Evolutionary conservation across 176 grass and related monocot genomes (phyloP).

Genomic region (Tillandsia leiboldiana): DNA sequence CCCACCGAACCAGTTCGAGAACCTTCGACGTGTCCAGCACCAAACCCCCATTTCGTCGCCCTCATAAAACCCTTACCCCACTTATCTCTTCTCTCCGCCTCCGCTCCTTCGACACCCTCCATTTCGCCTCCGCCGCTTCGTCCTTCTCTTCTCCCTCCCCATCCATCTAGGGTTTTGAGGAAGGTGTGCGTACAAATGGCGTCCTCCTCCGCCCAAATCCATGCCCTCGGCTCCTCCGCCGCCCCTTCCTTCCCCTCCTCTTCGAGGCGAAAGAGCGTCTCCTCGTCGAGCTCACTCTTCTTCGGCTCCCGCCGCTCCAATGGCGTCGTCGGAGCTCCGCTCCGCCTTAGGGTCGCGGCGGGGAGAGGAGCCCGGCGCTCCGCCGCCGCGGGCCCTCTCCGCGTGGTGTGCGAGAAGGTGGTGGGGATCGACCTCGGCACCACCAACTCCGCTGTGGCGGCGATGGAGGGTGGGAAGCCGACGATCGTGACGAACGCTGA

Average conservation of each 20-base stretch:
- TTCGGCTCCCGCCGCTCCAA: constrained; percentile 27
- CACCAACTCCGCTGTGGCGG: constrained; percentile 92
- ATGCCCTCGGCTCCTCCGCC: constrained; percentile 25
- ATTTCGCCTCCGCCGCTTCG: constrained; percentile 1
- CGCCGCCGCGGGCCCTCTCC: constrained; percentile 35
- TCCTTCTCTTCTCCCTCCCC: background rate
- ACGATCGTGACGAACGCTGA: constrained; percentile 96
- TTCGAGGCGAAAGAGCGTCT: constrained; percentile 3
- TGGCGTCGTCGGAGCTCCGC: constrained; percentile 7
- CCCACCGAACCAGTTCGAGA: constrained; percentile 12
- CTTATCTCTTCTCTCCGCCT: constrained; percentile 19
- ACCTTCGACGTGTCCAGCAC: constrained; percentile 19
- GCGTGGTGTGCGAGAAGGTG: constrained; percentile 90
- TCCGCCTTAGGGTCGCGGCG: background rate
- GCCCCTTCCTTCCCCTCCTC: constrained; percentile 40
- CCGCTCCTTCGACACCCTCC: background rate
- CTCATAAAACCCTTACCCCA: constrained; percentile 20
- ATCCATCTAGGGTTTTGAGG: background rate
- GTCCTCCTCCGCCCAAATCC: constrained; percentile 30
- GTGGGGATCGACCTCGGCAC: constrained; percentile 94
- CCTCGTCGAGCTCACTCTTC: constrained; percentile 42
- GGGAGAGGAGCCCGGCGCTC: constrained; percentile 18
- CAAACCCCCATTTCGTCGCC: constrained; percentile 9
- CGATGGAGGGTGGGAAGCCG: constrained; percentile 97
- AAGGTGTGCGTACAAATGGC: constrained; percentile 12